A percentile compares a stretch with the other conserved stretches of the same genome.
Conservation (phyloP, 176 grass and related monocot genomes). For the Olyra latifolia region DNA sequence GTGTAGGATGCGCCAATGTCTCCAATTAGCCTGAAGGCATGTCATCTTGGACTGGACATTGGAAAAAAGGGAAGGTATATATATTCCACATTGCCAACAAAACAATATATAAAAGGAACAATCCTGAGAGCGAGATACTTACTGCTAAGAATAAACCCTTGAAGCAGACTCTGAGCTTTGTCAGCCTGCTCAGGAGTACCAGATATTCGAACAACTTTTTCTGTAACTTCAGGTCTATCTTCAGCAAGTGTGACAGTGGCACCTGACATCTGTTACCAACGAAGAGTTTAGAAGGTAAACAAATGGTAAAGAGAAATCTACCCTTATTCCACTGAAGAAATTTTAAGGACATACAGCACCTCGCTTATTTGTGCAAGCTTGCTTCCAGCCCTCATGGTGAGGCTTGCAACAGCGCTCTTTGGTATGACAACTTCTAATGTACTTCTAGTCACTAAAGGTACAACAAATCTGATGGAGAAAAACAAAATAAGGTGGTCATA, state of each 20-base stretch:
- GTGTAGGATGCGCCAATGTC: neutral
- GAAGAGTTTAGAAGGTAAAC: conserved; percentile 10
- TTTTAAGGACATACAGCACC: conserved; percentile 39
- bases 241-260: conserved; percentile 75
- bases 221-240: conserved; percentile 51
- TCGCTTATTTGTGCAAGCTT: conserved; percentile 98
- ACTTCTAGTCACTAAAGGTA: conserved; percentile 87
- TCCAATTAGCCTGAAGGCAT: conserved; percentile 51
- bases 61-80: conserved; percentile 14
- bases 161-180: conserved; percentile 84
- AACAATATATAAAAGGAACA: neutral
- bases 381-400: conserved; percentile 87
- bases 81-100: conserved; percentile 1
- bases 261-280: conserved; percentile 79
- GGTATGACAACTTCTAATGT: conserved; percentile 94
- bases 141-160: conserved; percentile 99
- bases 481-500: conserved; percentile 32
- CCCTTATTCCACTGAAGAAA: conserved; percentile 1
- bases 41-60: conserved; percentile 69
- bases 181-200: conserved; percentile 90
- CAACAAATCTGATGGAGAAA: conserved; percentile 54
- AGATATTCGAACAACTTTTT: conserved; percentile 89
- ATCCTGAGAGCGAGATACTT: conserved; percentile 35
- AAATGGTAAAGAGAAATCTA: neutral
- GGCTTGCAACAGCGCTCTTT: conserved; percentile 67